Base-by-base conservation (phyloP, 345 rosid species). In the Rhizophora apiculata region DNA sequence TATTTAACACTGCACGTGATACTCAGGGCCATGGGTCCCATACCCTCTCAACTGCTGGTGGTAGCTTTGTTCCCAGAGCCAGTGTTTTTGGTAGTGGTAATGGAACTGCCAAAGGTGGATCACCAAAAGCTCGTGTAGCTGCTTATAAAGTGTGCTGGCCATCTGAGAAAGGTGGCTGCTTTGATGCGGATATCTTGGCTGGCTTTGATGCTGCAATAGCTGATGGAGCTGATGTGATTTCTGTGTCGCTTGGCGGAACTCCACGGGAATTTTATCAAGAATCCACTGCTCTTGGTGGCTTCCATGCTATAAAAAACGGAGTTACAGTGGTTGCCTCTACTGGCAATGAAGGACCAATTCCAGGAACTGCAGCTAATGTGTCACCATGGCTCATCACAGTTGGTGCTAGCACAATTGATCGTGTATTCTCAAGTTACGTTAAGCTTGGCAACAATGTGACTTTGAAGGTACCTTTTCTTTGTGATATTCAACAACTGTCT, bases 51-150 rank as follows among this genome's bases (percentile, higher is more conserved):
- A 82, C 76, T 0, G 80, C 78, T 0, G 82, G 74, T 0, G 85
- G 82, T 0, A 67, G 48, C 54, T 72, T 69, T 27, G 78, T 70
- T 11, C 52, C 49, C 0, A 51, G 76, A 22, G 76, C 68, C 0
- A 67, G 19, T 20, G 34, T 36, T 1, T 78, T 84, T 31, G 87
- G 89, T 1, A 0, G 39, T 1, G 84, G 82, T 1, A 80, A 81
- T 39, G 91, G 95, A 16, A 89, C 91, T 8, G 89, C 89, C 0
- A 86, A 82, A 36, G 91, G 94, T 0, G 95, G 89, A 6, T 75
- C 95, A 0, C 91, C 91, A 0, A 77, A 37, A 30, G 89, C 94
- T 1, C 79, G 91, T 21, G 72, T 85, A 1, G 94, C 89, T 0
- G 66, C 88, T 49, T 86, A 86, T 60, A 86, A 81, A 32, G 81